Base-by-base conservation (phyloP, 2,329 filamentous ascomycete genomes). In the Trichoderma harzianum region DNA sequence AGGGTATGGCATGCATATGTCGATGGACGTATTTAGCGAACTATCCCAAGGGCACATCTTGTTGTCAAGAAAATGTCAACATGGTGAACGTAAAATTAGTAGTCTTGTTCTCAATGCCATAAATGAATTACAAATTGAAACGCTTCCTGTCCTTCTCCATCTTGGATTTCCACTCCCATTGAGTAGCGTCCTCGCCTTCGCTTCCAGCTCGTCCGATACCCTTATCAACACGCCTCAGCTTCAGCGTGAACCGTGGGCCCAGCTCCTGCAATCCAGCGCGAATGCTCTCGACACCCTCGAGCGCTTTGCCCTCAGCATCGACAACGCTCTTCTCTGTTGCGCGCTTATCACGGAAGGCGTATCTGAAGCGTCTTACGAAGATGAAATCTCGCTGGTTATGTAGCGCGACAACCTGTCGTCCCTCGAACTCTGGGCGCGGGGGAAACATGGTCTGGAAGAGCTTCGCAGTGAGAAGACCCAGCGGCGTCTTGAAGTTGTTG, bases 351-450 rank as follows among this genome's bases (percentile, higher is more conserved):
- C 96, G 89, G 84, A 99, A 98, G 1, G 97, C 88, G 78, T 99
- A 99, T 61, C 96, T 87, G 81, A 98, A 95, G 47, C 95, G 87
- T 6, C 96, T 88, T 66, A 98, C 87, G 80, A 99, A 99, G 76
- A 98, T 96, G 81, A 95, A 98, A 82, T 98, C 95, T 74, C 95
- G 91, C 84, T 97, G 95, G 77, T 98, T 98, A 82, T 98, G 94
- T 67, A 98, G 83, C 1, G 95, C 98, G 10, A 98, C 90, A 1
- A 98, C 95, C 78, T 98, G 95, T 28, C 95, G 86, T 5, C 95
- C 95, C 75, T 92, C 87, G 7, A 98, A 85, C 77, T 98, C 93
- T 0, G 96, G 95, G 57, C 90, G 88, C 0, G 91, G 88, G 0
- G 95, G 96, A 82, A 84, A 83, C 61, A 84, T 74, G 12, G 80